phyloP scores from a whole-genome alignment of 2,329 filamentous ascomycete species.

The Iodosphaeria phyllophila region DNA sequence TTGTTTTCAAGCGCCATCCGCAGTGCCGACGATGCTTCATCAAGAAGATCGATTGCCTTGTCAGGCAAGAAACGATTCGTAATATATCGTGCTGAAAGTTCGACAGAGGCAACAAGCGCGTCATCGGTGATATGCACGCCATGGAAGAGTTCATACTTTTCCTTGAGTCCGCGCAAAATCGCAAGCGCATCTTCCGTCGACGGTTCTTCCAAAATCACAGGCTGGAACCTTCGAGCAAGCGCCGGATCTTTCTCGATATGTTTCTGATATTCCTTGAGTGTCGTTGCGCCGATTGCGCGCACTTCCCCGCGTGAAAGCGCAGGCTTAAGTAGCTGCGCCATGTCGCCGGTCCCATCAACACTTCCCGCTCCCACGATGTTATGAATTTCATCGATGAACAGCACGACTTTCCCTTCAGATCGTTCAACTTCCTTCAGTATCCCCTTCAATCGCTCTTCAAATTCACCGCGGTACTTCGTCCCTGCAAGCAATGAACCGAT shows the following conservation, averaged over 20 bases:
- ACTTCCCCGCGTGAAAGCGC: constrained; percentile 82
- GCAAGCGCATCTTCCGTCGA: constrained; percentile 85
- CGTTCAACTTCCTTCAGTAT: constrained; percentile 84
- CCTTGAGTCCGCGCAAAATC: constrained; percentile 89
- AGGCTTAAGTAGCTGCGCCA: constrained; percentile 85
- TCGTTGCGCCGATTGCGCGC: constrained; percentile 91
- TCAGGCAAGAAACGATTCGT: constrained; percentile 91
- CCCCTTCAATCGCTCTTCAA: constrained; percentile 82
- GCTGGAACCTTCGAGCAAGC: constrained; percentile 80
- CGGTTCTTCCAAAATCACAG: constrained; percentile 84
- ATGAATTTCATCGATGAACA: constrained; percentile 92
- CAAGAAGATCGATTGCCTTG: constrained; percentile 92
- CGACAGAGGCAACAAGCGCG: constrained; percentile 77
- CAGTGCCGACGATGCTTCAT: constrained; percentile 81
- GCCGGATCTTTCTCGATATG: constrained; percentile 98
- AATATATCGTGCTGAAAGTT: constrained; percentile 88
- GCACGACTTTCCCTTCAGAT: constrained; percentile 72
- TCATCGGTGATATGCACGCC: constrained; percentile 89
- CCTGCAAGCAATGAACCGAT: constrained; percentile 87
- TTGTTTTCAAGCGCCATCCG: constrained; percentile 93
- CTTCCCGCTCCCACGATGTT: constrained; percentile 84
- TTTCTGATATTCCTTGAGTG: constrained; percentile 72
- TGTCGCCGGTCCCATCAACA: constrained; percentile 90
- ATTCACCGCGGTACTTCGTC: constrained; percentile 88
- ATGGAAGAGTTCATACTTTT: constrained; percentile 94